These are phyloP conservation scores for Hibiscus trionum DNA, from an alignment of 345 rosid species.

Conservation along the genomic window DNA sequence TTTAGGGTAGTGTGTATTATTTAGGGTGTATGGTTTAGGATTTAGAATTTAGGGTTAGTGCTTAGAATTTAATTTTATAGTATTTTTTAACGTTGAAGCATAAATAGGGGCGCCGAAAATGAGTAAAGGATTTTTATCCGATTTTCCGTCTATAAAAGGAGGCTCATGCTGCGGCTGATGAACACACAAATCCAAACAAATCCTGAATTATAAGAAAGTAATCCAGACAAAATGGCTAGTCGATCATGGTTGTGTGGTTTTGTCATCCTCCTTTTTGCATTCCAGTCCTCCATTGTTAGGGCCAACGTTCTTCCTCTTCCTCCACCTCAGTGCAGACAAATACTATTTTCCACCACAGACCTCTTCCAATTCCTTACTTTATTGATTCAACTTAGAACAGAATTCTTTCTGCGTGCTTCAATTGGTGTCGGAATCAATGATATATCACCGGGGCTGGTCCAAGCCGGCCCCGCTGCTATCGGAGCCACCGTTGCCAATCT, in stretches of 20 bases:
- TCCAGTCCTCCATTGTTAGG: background rate
- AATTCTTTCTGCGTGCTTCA: conserved; percentile 41
- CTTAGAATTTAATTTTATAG: too few relatives aligned
- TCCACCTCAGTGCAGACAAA: background rate
- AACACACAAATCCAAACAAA: background rate
- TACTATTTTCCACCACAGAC: background rate
- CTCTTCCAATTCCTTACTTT: background rate
- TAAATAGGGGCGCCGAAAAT: too few relatives aligned
- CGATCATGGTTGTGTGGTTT: background rate
- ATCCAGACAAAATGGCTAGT: background rate
- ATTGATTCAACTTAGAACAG: conserved; percentile 29
- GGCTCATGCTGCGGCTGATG: background rate
- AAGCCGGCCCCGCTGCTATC: background rate
- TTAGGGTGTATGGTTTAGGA: too few relatives aligned
- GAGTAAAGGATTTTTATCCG: too few relatives aligned
- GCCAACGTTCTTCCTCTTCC: background rate
- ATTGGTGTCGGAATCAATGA: conserved; percentile 48
- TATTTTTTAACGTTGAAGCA: too few relatives aligned
- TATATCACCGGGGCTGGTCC: conserved; percentile 20
- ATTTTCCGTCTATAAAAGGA: background rate
- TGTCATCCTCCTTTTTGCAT: background rate
- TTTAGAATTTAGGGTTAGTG: too few relatives aligned
- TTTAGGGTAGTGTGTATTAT: too few relatives aligned
- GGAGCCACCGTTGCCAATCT: background rate
- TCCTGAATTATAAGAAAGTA: background rate